These are phyloP conservation scores for Geotrichum ghanense DNA, from an alignment of 805 yeast species.

Conservation along the genomic window DNA sequence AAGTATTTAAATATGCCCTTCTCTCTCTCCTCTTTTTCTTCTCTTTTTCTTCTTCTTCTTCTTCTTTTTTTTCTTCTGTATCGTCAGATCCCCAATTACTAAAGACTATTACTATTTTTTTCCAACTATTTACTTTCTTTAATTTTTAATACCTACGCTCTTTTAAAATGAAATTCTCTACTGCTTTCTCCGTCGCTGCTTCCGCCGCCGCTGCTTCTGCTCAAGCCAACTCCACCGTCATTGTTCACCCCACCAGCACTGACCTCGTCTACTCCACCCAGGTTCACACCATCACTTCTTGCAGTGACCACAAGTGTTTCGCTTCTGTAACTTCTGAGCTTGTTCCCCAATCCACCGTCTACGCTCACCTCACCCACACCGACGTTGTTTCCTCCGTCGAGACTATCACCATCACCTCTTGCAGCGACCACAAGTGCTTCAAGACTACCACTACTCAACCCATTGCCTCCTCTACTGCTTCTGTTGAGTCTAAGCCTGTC, in stretches of 20 bases:
- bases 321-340: background rate
- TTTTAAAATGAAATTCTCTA: background rate
- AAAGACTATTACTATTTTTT: no score
- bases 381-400: background rate
- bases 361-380: background rate
- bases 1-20: no score
- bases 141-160: background rate
- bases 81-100: background rate
- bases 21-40: no score
- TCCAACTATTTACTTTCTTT: background rate
- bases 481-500: background rate
- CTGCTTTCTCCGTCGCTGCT: background rate
- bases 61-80: background rate
- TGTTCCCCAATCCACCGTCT: slow-evolving; percentile 1
- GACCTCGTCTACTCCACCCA: background rate
- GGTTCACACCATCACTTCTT: background rate
- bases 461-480: background rate
- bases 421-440: background rate
- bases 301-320: slow-evolving; percentile 1
- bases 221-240: slow-evolving; percentile 1
- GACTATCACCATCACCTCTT: background rate
- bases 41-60: no score
- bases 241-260: background rate
- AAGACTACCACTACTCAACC: background rate
- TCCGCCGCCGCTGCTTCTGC: background rate